Percentiles rank a stretch among this genome's conserved stretches.
Conservation (phyloP, 129 eudicot species). For the Glebionis coronaria region DNA sequence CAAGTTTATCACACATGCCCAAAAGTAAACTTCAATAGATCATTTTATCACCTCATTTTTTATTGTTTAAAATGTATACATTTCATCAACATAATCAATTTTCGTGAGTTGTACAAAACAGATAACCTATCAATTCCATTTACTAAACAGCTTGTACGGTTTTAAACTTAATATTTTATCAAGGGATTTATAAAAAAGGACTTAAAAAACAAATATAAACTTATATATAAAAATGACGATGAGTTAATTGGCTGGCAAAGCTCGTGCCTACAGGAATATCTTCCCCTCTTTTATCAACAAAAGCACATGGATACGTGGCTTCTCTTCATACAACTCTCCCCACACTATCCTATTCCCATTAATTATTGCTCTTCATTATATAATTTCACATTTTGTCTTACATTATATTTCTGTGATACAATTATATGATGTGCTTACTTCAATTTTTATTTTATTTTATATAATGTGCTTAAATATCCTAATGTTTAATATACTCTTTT, state of each 20-base stretch:
- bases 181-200: neutral
- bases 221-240: neutral
- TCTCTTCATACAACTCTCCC: constrained; percentile 1
- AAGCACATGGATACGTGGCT: constrained; percentile 20
- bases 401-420: constrained; percentile 1
- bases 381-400: constrained; percentile 7
- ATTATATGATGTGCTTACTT: too few relatives aligned
- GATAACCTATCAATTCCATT: neutral
- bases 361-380: neutral
- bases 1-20: too few relatives aligned
- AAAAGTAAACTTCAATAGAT: too few relatives aligned
- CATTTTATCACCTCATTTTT: neutral
- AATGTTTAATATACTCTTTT: too few relatives aligned
- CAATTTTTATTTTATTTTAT: too few relatives aligned
- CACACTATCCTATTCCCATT: constrained; percentile 10
- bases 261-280: constrained; percentile 31
- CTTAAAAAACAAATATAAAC: neutral
- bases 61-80: neutral
- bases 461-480: too few relatives aligned
- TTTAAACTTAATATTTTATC: neutral
- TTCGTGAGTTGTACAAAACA: neutral
- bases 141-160: neutral
- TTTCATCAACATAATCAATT: neutral
- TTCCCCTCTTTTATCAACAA: constrained; percentile 5
- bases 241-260: constrained; percentile 29